Evolutionary conservation across 805 yeast species (phyloP).

Genomic region (baker's yeast (Saccharomyces cerevisiae)): DNA sequence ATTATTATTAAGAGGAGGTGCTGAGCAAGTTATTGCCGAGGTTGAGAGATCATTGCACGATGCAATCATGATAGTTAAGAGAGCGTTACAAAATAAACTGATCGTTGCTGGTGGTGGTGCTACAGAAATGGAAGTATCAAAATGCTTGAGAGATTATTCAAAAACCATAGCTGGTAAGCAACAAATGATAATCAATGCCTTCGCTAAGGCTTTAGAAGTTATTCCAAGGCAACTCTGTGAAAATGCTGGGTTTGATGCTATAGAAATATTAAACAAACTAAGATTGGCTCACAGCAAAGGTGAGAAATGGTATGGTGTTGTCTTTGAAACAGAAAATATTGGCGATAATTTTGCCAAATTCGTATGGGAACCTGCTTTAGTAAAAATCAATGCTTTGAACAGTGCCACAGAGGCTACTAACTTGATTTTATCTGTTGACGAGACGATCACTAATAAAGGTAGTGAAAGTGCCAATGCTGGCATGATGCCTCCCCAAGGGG

Average conservation of each 20-base stretch:
- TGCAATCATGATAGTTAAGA: constrained; percentile 95
- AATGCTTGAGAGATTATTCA: constrained; percentile 76
- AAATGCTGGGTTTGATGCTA: constrained; percentile 97
- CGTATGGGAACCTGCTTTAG: constrained; percentile 97
- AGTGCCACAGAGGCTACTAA: constrained; percentile 97
- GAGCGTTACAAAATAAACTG: constrained; percentile 78
- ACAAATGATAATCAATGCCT: constrained; percentile 85
- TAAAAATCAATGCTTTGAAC: constrained; percentile 85
- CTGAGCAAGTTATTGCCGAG: constrained; percentile 96
- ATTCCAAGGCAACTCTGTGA: constrained; percentile 97
- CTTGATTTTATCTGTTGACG: constrained; percentile 88
- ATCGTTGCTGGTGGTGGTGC: constrained; percentile 99
- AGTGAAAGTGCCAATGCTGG: constrained; percentile 46
- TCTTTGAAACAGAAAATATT: constrained; percentile 73
- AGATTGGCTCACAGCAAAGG: constrained; percentile 94
- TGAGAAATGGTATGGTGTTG: constrained; percentile 86
- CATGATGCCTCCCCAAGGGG: constrained; percentile 39
- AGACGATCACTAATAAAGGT: constrained; percentile 73
- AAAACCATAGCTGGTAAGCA: constrained; percentile 90
- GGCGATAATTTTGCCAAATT: constrained; percentile 78
- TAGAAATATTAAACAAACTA: constrained; percentile 83
- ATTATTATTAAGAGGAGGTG: constrained; percentile 89
- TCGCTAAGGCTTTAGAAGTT: constrained; percentile 88
- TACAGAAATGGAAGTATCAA: constrained; percentile 93
- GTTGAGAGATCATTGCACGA: constrained; percentile 96